Evolutionary conservation across 1,284 basidiomycete species (phyloP), one percentile per base, ranked within the genome.

Genomic region (Melampsora larici-populina): DNA sequence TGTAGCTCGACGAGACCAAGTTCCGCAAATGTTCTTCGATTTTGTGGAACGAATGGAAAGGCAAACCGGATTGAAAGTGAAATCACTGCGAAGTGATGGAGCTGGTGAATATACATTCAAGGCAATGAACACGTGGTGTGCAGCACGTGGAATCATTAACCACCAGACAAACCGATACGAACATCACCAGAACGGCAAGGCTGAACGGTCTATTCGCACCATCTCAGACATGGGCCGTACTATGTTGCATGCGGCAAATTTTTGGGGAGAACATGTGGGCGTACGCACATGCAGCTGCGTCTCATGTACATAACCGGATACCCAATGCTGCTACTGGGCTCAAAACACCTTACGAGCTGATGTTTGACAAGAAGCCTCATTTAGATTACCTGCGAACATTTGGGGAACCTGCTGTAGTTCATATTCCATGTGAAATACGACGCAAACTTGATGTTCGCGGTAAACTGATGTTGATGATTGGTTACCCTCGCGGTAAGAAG

Each of bases 111-210:
- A 65, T 29, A 63, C 48, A 21, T 48, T 26, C 1, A 66, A 66
- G n/a, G 21, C 40, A 15, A 29, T 74, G 15, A 26, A 40, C 1
- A n/a, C 21, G 0, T 74, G 48, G 13, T n/a, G 51, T 2, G 5
- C 17, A n/a, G 21, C 6, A 26, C 31, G 55, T 8, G 71, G 71
- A 7, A 74, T 74, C n/a, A 65, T 49, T 15, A 24, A 58, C 2
- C 40, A 73, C 26, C 13, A 60, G 15, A 46, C 55, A 15, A 8
- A 63, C 1, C 36, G 58, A 8, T 73, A 73, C 70, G 31, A 63
- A 18, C 70, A 73, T 63, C 62, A 73, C 24, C 70, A 73, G 33
- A 73, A 73, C 21, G 70, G 70, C 21, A 40, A 58, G 2, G 51
- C 64, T 1, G 70, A 73, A 29, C 7, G 60, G 33, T 63, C 26